phyloP scores from a whole-genome alignment of 306 rosid species.

The Prunus mume region DNA sequence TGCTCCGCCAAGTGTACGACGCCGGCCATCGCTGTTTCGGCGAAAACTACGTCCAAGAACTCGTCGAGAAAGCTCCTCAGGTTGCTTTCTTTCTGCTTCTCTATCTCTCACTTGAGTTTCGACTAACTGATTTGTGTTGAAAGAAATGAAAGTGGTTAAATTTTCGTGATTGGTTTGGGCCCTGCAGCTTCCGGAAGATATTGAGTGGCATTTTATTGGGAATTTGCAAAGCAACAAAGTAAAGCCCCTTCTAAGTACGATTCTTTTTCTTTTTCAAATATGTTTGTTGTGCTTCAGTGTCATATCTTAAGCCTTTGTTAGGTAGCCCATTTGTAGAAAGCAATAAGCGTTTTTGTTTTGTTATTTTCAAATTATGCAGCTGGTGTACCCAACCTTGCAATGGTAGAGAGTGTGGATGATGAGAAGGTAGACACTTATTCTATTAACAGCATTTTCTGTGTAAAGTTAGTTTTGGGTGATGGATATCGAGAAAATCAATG shows the following conservation, averaged over 20 bases:
- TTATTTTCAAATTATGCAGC: slow-evolving; percentile 34
- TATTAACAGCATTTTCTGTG: background rate
- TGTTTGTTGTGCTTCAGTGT: background rate
- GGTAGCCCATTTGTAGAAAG: background rate
- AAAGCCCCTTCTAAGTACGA: slow-evolving; percentile 72
- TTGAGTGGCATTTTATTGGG: slow-evolving; percentile 89
- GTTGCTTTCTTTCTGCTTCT: slow-evolving; percentile 20
- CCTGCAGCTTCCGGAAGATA: slow-evolving; percentile 84
- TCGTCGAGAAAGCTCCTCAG: slow-evolving; percentile 82
- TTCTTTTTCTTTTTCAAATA: background rate
- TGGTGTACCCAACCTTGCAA: slow-evolving; percentile 75
- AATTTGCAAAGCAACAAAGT: slow-evolving; percentile 92
- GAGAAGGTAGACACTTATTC: slow-evolving; percentile 51
- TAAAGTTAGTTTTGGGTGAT: background rate
- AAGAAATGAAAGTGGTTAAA: background rate
- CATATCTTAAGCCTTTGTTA: background rate
- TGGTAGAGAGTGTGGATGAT: slow-evolving; percentile 81
- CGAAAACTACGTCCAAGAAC: slow-evolving; percentile 88
- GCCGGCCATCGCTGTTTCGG: slow-evolving; percentile 92
- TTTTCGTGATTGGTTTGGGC: background rate
- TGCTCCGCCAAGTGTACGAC: slow-evolving; percentile 68
- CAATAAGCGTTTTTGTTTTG: background rate
- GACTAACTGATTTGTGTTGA: background rate
- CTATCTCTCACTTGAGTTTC: background rate
- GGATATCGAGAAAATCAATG: background rate